A percentile compares a stretch with the other conserved stretches of the same genome.
Evolutionary conservation across 2,329 filamentous ascomycete genomes (phyloP).

Genomic region (Cryphonectria nitschkei): DNA sequence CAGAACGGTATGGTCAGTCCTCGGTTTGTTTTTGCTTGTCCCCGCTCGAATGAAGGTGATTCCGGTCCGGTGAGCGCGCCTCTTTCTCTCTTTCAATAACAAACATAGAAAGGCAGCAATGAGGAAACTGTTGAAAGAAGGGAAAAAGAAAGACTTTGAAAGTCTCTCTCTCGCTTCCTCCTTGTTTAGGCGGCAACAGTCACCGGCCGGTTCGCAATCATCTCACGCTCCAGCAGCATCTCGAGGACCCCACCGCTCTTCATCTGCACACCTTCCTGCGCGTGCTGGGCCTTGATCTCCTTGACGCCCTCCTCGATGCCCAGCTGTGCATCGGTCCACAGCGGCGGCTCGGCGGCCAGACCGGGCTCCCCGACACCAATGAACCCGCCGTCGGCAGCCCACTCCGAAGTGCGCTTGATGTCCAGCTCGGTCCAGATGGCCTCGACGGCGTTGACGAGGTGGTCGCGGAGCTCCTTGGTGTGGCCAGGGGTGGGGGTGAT

Average conservation of each 20-base stretch:
- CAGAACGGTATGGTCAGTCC: slow-evolving; percentile 22
- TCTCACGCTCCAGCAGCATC: slow-evolving; percentile 61
- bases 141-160: too few relatives aligned
- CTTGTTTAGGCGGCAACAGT: slow-evolving; percentile 33
- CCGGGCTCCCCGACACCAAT: slow-evolving; percentile 84
- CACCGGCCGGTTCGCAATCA: slow-evolving; percentile 37
- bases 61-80: slow-evolving; percentile 36
- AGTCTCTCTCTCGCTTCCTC: neutral
- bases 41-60: slow-evolving; percentile 40
- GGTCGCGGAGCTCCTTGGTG: slow-evolving; percentile 79
- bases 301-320: slow-evolving; percentile 69
- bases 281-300: slow-evolving; percentile 55
- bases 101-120: slow-evolving; percentile 14
- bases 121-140: neutral
- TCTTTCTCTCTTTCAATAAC: neutral
- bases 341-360: slow-evolving; percentile 64
- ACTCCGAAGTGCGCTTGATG: slow-evolving; percentile 91
- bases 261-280: slow-evolving; percentile 38
- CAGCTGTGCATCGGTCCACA: slow-evolving; percentile 92
- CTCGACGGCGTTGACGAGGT: slow-evolving; percentile 83
- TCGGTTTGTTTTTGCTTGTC: slow-evolving; percentile 26
- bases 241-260: slow-evolving; percentile 55
- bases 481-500: slow-evolving; percentile 97
- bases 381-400: slow-evolving; percentile 89
- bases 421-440: slow-evolving; percentile 85